phyloP scores from a whole-genome alignment of 345 rosid genomes.

The Moricandia moricandioides region DNA sequence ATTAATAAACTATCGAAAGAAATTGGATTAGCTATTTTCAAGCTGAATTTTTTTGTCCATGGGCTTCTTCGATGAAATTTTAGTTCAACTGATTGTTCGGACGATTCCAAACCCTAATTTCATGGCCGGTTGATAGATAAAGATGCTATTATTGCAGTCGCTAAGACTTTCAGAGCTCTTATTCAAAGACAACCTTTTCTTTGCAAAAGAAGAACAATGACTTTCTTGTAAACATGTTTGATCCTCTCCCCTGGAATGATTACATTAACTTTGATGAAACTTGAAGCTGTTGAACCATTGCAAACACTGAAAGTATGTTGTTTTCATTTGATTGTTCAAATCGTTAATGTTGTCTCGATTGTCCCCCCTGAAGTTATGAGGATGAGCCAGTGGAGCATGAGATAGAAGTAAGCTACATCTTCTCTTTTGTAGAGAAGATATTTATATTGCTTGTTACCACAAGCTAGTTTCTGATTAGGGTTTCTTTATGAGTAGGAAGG shows the following conservation, averaged over 20 bases:
- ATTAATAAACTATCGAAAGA: neutral
- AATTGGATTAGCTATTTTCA: neutral
- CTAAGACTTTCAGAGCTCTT: neutral
- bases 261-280: neutral
- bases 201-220: no score
- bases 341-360: constrained; percentile 2
- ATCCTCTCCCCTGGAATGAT: neutral
- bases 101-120: constrained; percentile 8
- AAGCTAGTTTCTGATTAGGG: neutral
- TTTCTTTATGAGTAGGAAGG: constrained; percentile 59
- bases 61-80: neutral
- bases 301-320: neutral
- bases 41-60: neutral
- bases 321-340: neutral
- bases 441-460: no score
- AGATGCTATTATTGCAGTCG: no score
- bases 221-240: neutral
- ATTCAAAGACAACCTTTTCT: neutral
- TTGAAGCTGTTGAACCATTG: neutral
- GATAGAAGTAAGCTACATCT: constrained; percentile 51
- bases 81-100: neutral
- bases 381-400: constrained; percentile 92
- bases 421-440: neutral
- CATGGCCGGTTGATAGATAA: neutral
- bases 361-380: constrained; percentile 61